phyloP scores from a whole-genome alignment of 2,329 filamentous ascomycete genomes.

The Dendrostoma leiphaemia region DNA sequence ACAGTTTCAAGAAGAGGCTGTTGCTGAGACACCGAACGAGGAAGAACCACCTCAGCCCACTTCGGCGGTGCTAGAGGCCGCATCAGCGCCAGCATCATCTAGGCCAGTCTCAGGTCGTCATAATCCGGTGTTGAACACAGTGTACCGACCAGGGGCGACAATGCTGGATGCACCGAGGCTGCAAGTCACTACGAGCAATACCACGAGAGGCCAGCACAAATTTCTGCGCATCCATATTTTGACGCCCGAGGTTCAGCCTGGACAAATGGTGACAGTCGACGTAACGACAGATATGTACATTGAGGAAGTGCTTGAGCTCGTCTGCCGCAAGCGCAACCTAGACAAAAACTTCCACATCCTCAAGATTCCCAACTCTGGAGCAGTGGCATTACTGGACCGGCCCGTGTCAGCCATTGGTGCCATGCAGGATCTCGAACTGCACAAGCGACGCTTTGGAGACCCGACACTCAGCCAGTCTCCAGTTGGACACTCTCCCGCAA shows the following conservation, averaged over 20 bases:
- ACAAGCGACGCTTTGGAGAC: slow-evolving; percentile 65
- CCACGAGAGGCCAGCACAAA: slow-evolving; percentile 63
- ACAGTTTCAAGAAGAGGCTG: slow-evolving; percentile 57
- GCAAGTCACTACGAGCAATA: slow-evolving; percentile 40
- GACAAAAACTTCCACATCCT: slow-evolving; percentile 79
- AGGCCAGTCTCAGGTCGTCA: slow-evolving; percentile 28
- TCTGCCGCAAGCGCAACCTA: slow-evolving; percentile 73
- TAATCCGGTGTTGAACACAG: slow-evolving; percentile 63
- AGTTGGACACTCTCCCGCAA: slow-evolving; percentile 14
- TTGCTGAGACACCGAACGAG: slow-evolving; percentile 35
- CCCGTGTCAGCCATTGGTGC: slow-evolving; percentile 77
- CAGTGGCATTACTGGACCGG: slow-evolving; percentile 72
- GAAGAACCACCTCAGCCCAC: slow-evolving; percentile 48
- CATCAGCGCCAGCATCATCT: slow-evolving; percentile 3
- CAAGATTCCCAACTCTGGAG: slow-evolving; percentile 72
- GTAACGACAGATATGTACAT: slow-evolving; percentile 83
- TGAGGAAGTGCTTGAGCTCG: slow-evolving; percentile 75
- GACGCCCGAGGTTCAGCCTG: slow-evolving; percentile 66
- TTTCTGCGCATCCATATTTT: slow-evolving; percentile 70
- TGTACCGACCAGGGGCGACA: slow-evolving; percentile 51
- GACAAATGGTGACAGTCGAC: slow-evolving; percentile 71
- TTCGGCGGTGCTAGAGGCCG: slow-evolving; percentile 22
- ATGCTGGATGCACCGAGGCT: slow-evolving; percentile 57
- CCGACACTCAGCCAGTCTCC: slow-evolving; percentile 19
- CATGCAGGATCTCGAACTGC: slow-evolving; percentile 71